phyloP scores from a whole-genome alignment of 192 early-diverging fungal species.

The Powellomyces hirtus region DNA sequence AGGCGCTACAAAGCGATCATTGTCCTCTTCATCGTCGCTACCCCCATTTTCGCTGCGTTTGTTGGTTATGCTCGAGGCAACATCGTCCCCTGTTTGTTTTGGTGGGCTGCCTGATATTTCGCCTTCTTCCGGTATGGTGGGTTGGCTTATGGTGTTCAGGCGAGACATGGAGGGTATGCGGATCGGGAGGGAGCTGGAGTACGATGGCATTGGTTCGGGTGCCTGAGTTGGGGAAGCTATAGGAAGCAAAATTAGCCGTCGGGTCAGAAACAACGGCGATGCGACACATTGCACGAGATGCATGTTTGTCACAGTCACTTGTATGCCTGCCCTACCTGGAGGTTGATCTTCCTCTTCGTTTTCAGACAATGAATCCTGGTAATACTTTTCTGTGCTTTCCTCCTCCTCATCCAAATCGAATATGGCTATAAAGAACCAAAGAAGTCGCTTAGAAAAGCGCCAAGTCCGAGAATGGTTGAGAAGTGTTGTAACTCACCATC shows the following conservation, averaged over 20 bases:
- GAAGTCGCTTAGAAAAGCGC: too few species aligned
- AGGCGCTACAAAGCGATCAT: constrained; percentile 27
- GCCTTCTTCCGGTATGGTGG: neutral
- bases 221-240: neutral
- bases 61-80: too few species aligned
- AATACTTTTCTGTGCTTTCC: neutral
- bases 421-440: neutral
- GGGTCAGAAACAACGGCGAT: neutral
- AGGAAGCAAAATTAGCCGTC: too few species aligned
- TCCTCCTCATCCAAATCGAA: constrained; percentile 2
- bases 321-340: neutral
- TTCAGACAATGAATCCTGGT: neutral
- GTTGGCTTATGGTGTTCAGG: neutral
- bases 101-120: too few species aligned
- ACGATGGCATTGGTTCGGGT: neutral
- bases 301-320: neutral
- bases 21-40: neutral
- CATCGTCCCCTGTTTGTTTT: too few species aligned
- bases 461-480: neutral
- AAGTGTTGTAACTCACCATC: neutral
- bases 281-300: neutral
- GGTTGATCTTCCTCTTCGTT: neutral
- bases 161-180: constrained; percentile 20
- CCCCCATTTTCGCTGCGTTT: too few species aligned
- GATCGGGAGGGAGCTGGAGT: constrained; percentile 26